phyloP scores from a whole-genome alignment of 2,329 filamentous ascomycete genomes.

The Cladophialophora yegresii region DNA sequence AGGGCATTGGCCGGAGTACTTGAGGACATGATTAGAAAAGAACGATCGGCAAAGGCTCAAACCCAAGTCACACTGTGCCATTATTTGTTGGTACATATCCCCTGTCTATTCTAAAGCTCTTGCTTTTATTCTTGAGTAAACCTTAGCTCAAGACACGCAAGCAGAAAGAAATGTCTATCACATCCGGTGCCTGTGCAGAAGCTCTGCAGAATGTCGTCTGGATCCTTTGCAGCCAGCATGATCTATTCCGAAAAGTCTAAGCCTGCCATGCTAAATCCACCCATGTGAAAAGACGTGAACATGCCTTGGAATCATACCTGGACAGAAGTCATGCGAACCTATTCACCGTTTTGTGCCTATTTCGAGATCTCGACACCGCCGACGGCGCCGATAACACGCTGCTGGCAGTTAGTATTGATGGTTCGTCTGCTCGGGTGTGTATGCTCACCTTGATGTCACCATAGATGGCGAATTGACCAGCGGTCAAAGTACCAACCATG shows the following conservation, averaged over 20 bases:
- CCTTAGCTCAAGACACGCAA: slow-evolving; percentile 6
- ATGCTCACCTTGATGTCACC: slow-evolving; percentile 55
- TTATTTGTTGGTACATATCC: slow-evolving; percentile 30
- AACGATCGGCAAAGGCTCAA: neutral
- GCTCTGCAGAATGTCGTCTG: slow-evolving; percentile 10
- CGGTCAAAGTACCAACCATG: slow-evolving; percentile 74
- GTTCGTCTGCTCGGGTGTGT: neutral
- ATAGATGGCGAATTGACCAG: slow-evolving; percentile 87
- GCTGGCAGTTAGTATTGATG: slow-evolving; percentile 1
- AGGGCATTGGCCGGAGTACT: neutral
- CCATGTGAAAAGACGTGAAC: slow-evolving; percentile 14
- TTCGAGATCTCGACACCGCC: slow-evolving; percentile 29
- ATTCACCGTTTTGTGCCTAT: slow-evolving; percentile 14
- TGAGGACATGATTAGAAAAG: neutral
- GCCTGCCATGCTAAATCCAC: slow-evolving; percentile 17
- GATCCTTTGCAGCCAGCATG: slow-evolving; percentile 8
- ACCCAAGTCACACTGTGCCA: slow-evolving; percentile 14
- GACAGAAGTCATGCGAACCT: slow-evolving; percentile 10
- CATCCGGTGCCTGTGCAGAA: slow-evolving; percentile 4
- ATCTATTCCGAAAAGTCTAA: slow-evolving; percentile 18
- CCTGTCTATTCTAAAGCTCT: slow-evolving; percentile 12
- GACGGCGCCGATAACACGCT: slow-evolving; percentile 22
- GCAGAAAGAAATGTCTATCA: slow-evolving; percentile 21
- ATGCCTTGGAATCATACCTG: slow-evolving; percentile 15
- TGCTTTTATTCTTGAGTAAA: slow-evolving; percentile 15